Base-by-base conservation (phyloP, 2,329 filamentous ascomycete species). In the Thermomyces lanuginosus region DNA sequence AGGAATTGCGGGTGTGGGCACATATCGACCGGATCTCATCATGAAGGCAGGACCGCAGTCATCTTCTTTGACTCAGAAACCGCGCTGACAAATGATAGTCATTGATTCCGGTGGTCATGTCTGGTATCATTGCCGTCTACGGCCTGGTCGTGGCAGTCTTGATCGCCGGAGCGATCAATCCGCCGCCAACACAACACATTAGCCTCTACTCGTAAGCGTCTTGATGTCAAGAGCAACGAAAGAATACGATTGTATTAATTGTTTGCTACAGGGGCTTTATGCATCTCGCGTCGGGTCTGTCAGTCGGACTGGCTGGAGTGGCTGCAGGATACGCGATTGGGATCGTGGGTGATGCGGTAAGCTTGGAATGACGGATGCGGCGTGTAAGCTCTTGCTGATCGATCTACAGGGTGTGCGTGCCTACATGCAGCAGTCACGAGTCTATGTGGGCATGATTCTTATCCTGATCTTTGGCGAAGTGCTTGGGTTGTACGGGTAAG, bases 391-490 rank as follows among this genome's bases (percentile, higher is more conserved):
- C 28, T 14, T 16, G 8, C 13, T 20, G 13, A 21, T 13, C 8
- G 2, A 5, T 26, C 12, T 16, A 12, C 17, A 70, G 66, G 71
- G 89, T 34, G 86, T 95, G 28, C 74, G 89, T 43, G 75, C 83
- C 31, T 95, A 91, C 61, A 92, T 98, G 83, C 72, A 82, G 46
- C 89, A 98, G 56, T 91, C 80, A 26, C 72, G 86, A 37, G 78
- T 98, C 39, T 98, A 93, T 44, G 89, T 98, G 26, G 89, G 89
- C 55, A 95, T 95, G 89, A 86, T 98, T 24, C 61, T 98, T 44
- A 95, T 95, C 42, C 68, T 95, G 37, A 98, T 98, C 69, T 98
- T 98, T 51, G 89, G 82, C 31, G 89, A 98, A 64, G 89, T 98
- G 10, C 53, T 98, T 50, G 89, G 89, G 53, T 74, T 98, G 16